These are phyloP conservation scores for Aspergillus egyptiacus DNA, from an alignment of 495 filamentous ascomycete genomes.

Conservation along the genomic window DNA sequence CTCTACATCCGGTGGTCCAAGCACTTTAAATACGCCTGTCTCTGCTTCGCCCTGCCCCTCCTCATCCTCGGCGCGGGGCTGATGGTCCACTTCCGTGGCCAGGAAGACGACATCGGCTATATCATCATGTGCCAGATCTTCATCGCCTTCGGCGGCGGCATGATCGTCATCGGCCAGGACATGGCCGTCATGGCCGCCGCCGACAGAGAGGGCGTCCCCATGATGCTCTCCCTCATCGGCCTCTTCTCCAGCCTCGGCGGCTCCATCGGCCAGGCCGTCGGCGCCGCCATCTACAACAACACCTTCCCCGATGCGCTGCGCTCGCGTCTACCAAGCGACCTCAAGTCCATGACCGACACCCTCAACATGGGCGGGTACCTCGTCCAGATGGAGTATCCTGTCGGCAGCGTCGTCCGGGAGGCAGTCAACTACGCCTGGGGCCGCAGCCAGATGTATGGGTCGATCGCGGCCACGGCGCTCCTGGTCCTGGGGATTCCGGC, in stretches of 20 bases:
- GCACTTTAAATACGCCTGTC: conserved; percentile 50
- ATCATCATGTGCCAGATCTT: conserved; percentile 76
- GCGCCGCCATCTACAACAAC: conserved; percentile 64
- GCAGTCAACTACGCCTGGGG: conserved; percentile 58
- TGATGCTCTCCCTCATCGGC: conserved; percentile 60
- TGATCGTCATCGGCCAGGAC: conserved; percentile 60
- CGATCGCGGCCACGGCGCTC: conserved; percentile 47
- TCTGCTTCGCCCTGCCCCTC: conserved; percentile 58
- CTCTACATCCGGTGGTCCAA: conserved; percentile 49
- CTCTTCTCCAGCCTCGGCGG: conserved; percentile 65
- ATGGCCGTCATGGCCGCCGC: conserved; percentile 70
- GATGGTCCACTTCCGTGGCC: conserved; percentile 64
- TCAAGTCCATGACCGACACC: conserved; percentile 43
- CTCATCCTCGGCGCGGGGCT: conserved; percentile 58
- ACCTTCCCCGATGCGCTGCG: conserved; percentile 52
- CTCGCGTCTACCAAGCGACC: conserved; percentile 31
- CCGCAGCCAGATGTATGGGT: conserved; percentile 52
- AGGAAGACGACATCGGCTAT: conserved; percentile 53
- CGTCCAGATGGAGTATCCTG: conserved; percentile 47
- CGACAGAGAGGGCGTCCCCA: conserved; percentile 57
- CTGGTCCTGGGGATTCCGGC: conserved; percentile 33
- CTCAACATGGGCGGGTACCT: conserved; percentile 42
- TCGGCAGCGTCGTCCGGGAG: conserved; percentile 46
- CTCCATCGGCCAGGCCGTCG: conserved; percentile 59
- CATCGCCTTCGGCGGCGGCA: conserved; percentile 64